phyloP scores from a whole-genome alignment of 352 stramenopile species.

The Phytophthora aleatoria region DNA sequence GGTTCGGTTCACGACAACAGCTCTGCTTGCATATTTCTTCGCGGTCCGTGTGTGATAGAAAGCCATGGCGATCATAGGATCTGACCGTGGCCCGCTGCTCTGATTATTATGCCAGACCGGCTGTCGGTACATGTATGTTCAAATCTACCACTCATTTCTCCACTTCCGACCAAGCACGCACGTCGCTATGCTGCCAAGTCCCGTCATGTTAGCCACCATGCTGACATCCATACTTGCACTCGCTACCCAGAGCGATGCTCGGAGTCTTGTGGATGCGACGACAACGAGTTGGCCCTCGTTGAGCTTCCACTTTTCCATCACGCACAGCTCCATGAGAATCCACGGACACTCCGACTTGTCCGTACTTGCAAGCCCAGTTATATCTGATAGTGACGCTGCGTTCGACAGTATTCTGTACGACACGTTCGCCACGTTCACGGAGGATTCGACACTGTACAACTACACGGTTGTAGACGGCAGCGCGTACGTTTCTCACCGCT shows the following conservation, averaged over 20 bases:
- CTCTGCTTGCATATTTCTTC: constrained; percentile 4
- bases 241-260: not conserved
- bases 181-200: not conserved
- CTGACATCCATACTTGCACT: not conserved
- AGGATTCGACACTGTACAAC: constrained; percentile 23
- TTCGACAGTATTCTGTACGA: constrained; percentile 31
- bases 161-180: constrained; percentile 1
- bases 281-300: constrained; percentile 21
- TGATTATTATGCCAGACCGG: not conserved
- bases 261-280: not conserved
- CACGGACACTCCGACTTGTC: constrained; percentile 35
- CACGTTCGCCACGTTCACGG: constrained; percentile 26
- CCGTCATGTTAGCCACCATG: constrained; percentile 1
- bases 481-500: constrained; percentile 24
- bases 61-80: constrained; percentile 24
- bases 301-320: constrained; percentile 40
- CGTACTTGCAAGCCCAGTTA: constrained; percentile 31
- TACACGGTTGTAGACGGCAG: constrained; percentile 35
- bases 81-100: not conserved
- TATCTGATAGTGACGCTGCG: constrained; percentile 3
- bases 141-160: constrained; percentile 9
- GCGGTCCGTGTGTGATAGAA: constrained; percentile 7
- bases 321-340: constrained; percentile 35
- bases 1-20: constrained; percentile 9
- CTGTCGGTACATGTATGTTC: not conserved